Evolutionary conservation across 2,329 filamentous ascomycete genomes (phyloP).

Genomic region (Fusarium pseudonygamai): DNA sequence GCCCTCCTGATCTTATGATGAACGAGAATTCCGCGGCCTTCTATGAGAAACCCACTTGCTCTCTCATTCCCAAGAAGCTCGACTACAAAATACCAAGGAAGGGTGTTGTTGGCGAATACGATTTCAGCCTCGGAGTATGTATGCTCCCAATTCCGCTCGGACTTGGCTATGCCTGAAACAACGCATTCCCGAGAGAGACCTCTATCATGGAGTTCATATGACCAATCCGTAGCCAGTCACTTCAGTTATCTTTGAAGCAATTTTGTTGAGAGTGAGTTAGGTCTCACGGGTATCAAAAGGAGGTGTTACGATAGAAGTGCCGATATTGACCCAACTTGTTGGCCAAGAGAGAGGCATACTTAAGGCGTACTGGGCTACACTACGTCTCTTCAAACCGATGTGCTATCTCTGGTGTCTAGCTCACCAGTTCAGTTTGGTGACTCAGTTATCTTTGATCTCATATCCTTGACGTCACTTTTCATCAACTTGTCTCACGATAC

Average conservation of each 20-base stretch:
- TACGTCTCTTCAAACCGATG: not conserved
- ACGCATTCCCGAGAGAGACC: not conserved
- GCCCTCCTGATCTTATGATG: not conserved
- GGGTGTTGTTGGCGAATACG: not conserved
- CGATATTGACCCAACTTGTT: not conserved
- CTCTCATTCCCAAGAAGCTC: not conserved
- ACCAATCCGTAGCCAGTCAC: no score
- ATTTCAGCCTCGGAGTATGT: not conserved
- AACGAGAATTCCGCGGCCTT: not conserved
- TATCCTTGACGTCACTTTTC: not conserved
- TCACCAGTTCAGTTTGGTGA: not conserved
- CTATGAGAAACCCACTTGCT: not conserved
- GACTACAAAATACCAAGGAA: not conserved
- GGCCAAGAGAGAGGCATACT: not conserved
- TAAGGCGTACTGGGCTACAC: no score
- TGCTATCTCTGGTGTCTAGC: no score
- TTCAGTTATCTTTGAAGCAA: not conserved
- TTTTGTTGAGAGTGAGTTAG: not conserved
- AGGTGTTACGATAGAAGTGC: not conserved
- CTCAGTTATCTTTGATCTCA: not conserved
- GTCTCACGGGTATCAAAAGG: not conserved
- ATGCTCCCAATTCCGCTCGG: no score
- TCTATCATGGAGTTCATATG: not conserved
- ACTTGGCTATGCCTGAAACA: not conserved
- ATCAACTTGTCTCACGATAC: not conserved